Evolutionary conservation across 257 asterid genomes (phyloP).

Genomic region (Solanum ahanhuiri): DNA sequence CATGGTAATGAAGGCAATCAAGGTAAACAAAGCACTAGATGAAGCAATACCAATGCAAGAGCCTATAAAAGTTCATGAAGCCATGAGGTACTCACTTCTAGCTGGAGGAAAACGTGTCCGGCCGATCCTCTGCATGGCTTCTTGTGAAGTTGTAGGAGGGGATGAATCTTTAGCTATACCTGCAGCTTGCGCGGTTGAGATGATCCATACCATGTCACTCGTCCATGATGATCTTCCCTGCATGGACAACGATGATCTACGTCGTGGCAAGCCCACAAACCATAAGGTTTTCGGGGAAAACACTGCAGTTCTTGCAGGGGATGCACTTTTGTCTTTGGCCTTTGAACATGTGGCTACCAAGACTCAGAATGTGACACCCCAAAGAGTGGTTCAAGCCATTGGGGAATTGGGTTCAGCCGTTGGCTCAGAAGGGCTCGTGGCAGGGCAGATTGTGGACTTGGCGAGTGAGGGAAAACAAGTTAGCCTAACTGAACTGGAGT

Average conservation of each 20-base stretch:
- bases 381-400: conserved; percentile 30
- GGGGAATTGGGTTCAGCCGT: conserved; percentile 43
- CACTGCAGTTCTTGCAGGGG: conserved; percentile 59
- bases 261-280: conserved; percentile 54
- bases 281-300: conserved; percentile 57
- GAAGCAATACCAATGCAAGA: conserved; percentile 46
- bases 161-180: conserved; percentile 38
- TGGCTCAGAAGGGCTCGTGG: conserved; percentile 58
- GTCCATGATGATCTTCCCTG: conserved; percentile 75
- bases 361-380: conserved; percentile 15
- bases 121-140: conserved; percentile 54
- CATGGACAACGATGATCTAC: conserved; percentile 59
- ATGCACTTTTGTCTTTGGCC: conserved; percentile 54
- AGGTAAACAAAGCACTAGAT: conserved; percentile 42
- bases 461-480: conserved; percentile 43
- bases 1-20: conserved; percentile 29
- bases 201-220: conserved; percentile 72
- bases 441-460: conserved; percentile 53
- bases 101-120: conserved; percentile 61
- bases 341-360: conserved; percentile 46
- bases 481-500: conserved; percentile 38
- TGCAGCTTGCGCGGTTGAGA: conserved; percentile 50
- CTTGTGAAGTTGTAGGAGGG: conserved; percentile 57
- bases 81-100: conserved; percentile 68
- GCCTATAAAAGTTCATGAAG: conserved; percentile 43